Evolutionary conservation across 208 protist species (phyloP), one percentile per base, ranked within the genome.

Genomic region (Wallacemonas collosoma): DNA sequence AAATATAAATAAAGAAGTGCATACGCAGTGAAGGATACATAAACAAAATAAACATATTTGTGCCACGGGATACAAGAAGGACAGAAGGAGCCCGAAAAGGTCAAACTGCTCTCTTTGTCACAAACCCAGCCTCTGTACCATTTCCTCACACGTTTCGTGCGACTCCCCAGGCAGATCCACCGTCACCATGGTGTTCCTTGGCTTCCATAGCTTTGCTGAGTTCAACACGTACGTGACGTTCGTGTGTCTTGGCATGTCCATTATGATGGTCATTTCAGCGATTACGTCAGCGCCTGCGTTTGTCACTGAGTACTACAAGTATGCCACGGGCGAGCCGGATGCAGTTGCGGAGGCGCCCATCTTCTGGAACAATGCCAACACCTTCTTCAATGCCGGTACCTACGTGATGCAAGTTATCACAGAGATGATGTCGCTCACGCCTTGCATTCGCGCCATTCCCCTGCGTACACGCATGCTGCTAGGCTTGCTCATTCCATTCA

Each of bases 201-300:
- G 85, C 1, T 93, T 93, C 73, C 67, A 90, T 53, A 79, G 73
- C 7, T 76, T 79, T 15, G 79, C 81, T 39, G 89, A 91, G 77
- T 84, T 88, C 61, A 79, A 89, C 71, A 83, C 88, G 50, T 98
- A 89, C 70, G 44, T 90, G 8, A 93, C 91, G 54, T 91, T 97
- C 41, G 73, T 95, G 36, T 71, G 95, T 43, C 78, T 94, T 11
- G 95, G 95, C 68, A 83, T 93, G 68, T 94, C 89, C 40, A 87
- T 91, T 61, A 82, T 98, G 79, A 91, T 98, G 81, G 88, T 93
- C 35, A 77, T 88, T 57, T 95, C 90, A 56, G 80, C 88, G 38
- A 87, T 97, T 51, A 94, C 93, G 15, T 88, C 87, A n/a, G 89
- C 90, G 1, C 89, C 83, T 3, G 58, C 74, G 15, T 97, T 95